Percentiles rank a stretch among this genome's conserved stretches.
These are phyloP conservation scores for Colletotrichum orchidophilum DNA, from an alignment of 2,329 filamentous ascomycete genomes.

Conservation along the genomic window DNA sequence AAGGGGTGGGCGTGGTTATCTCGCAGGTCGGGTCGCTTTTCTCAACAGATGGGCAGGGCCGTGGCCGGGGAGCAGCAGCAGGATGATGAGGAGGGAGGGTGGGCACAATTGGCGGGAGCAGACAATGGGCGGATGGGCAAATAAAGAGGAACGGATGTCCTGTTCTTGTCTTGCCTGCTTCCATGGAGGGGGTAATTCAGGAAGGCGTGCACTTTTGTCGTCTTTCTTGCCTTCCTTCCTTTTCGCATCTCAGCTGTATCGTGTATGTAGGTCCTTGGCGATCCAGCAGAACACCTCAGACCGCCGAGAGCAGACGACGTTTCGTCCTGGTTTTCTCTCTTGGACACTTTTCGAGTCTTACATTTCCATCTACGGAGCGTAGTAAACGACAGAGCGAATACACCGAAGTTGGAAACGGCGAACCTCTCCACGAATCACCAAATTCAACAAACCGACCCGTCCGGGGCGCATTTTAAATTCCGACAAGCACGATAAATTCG, in stretches of 20 bases:
- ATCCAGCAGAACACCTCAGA: background rate
- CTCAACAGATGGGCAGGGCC: conserved; percentile 18
- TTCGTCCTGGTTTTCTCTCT: background rate
- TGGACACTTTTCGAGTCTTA: background rate
- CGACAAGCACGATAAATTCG: conserved; percentile 38
- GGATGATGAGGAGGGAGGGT: conserved; percentile 5
- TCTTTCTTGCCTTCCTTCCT: background rate
- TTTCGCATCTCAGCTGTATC: background rate
- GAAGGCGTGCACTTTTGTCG: background rate
- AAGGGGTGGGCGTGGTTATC: background rate
- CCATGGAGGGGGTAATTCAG: background rate
- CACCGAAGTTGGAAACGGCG: conserved; percentile 5
- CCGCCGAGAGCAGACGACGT: background rate
- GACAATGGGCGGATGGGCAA: background rate
- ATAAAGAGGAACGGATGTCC: conserved; percentile 22
- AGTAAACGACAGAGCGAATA: background rate
- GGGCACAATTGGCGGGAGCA: conserved; percentile 17
- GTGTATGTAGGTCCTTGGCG: background rate
- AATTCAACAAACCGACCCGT: background rate
- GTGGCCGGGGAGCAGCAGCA: conserved; percentile 1
- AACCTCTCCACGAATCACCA: background rate
- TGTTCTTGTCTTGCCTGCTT: conserved; percentile 11
- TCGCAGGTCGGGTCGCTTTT: background rate
- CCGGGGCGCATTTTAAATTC: background rate
- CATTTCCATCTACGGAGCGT: background rate